Base-by-base conservation (phyloP, 768 basidiomycete species). In the Lentinula sp. region DNA sequence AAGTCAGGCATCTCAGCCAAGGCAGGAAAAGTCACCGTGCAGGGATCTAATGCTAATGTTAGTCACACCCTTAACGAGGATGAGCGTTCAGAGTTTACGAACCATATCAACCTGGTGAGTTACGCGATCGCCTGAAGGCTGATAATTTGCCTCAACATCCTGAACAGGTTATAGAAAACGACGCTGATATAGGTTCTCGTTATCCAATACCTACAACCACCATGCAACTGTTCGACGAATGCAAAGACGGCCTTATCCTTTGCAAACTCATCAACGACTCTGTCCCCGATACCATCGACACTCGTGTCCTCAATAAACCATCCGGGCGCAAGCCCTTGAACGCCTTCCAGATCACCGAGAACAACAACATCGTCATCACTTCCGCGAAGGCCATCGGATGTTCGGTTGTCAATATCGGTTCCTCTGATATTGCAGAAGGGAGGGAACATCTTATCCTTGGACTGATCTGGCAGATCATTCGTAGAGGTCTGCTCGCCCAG, bases 251-350 rank as follows among this genome's bases (percentile, higher is more conserved):
- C 64, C 79, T 99, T 70, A 87, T 99, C 67, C 89, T 99, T 35
- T 97, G 91, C 76, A 98, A 98, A 81, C 88, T 98, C 65, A 94
- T 98, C 82, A 96, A 99, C 74, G 96, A 99, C 77, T 96, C 97
- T 48, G 97, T 99, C 3, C 96, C 97, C 10, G 96, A 98, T 74
- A 99, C 97, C 6, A 99, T 99, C 77, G 96, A 98, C 76, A 91
- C 86, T 63, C 96, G 97, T 81, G 97, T 99, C 6, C 81, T 99
- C 66, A 98, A 99, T 81, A 96, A 90, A 73, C 85, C 95, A 0
- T 81, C 81, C 3, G 66, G 82, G 2, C 83, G 85, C 42, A 96
- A 94, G 75, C 85, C 91, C 0, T 81, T 99, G 51, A 99, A 99
- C 70, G 93, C 93, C 0, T 99, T 99, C 85, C 95, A 99, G 69